phyloP scores from a whole-genome alignment of 192 early-diverging fungal species.

The Linnemannia exigua region DNA sequence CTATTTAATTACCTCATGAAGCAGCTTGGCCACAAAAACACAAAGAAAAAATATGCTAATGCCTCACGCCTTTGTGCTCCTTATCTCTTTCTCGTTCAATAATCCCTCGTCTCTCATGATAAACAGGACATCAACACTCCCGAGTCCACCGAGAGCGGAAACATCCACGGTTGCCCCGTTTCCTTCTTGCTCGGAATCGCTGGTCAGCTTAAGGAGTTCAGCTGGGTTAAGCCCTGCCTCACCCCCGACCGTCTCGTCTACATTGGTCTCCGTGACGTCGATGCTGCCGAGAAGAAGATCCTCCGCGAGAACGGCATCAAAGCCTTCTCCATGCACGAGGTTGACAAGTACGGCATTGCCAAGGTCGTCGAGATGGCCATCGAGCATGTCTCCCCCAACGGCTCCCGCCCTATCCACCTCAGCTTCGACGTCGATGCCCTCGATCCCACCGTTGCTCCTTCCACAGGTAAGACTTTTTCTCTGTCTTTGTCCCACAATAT shows the following conservation, averaged over 20 bases:
- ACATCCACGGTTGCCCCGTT: conserved; percentile 96
- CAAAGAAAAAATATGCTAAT: not conserved
- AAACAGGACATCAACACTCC: conserved; percentile 93
- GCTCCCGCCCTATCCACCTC: conserved; percentile 85
- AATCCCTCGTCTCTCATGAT: conserved; percentile 8
- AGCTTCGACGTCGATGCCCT: conserved; percentile 97
- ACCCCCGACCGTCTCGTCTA: conserved; percentile 86
- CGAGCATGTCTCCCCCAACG: conserved; percentile 85
- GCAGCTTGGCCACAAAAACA: not conserved
- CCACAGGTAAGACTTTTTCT: conserved; percentile 69
- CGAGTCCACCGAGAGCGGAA: conserved; percentile 87
- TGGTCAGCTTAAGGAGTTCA: conserved; percentile 72
- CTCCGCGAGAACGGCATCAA: conserved; percentile 87
- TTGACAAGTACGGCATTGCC: conserved; percentile 95
- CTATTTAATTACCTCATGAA: not conserved
- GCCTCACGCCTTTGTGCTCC: not conserved
- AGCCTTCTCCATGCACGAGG: conserved; percentile 97
- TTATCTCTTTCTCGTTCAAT: not conserved
- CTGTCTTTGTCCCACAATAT: not conserved
- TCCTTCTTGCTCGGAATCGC: conserved; percentile 90
- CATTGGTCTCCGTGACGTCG: conserved; percentile 97
- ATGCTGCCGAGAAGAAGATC: conserved; percentile 89
- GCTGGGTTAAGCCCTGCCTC: conserved; percentile 87
- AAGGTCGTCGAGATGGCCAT: conserved; percentile 93
- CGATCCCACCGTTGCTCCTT: conserved; percentile 94